Percentiles rank a stretch among this genome's conserved stretches.
Evolutionary conservation across 768 basidiomycete genomes (phyloP).

Genomic region (Lactarius akahatsu): DNA sequence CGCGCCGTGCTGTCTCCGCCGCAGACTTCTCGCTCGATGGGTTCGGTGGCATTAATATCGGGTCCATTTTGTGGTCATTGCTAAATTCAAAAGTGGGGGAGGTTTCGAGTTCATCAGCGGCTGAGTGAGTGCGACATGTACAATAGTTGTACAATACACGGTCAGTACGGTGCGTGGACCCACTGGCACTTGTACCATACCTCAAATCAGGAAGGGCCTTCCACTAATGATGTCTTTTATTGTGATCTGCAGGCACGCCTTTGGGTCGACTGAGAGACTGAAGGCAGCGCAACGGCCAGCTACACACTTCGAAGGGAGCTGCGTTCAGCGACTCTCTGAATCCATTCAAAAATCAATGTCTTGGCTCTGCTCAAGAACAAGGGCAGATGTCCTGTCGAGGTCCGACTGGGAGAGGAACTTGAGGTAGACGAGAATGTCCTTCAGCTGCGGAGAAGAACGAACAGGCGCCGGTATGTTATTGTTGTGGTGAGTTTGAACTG

Average conservation of each 20-base stretch:
- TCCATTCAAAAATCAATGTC: too few relatives aligned
- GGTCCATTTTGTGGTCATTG: neutral
- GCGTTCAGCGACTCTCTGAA: too few relatives aligned
- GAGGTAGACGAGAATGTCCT: neutral
- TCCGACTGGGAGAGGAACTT: conserved; percentile 1
- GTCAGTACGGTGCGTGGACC: neutral
- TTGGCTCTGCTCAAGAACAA: too few relatives aligned
- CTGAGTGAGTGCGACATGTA: neutral
- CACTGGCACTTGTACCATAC: neutral
- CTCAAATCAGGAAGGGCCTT: neutral
- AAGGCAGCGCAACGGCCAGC: neutral
- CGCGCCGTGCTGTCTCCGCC: neutral
- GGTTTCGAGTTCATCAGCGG: conserved; percentile 2
- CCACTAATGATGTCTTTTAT: conserved; percentile 5
- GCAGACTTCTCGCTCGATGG: neutral
- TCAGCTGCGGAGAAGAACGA: neutral
- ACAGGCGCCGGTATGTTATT: neutral
- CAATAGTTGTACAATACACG: too few relatives aligned
- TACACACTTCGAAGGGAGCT: neutral
- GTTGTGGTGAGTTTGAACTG: neutral
- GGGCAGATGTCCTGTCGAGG: neutral
- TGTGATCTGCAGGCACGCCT: neutral
- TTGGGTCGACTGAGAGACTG: neutral
- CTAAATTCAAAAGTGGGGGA: neutral
- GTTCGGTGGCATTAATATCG: neutral